Evolutionary conservation across 768 basidiomycete species (phyloP).

Genomic region (Termitomyces eurrhizus): DNA sequence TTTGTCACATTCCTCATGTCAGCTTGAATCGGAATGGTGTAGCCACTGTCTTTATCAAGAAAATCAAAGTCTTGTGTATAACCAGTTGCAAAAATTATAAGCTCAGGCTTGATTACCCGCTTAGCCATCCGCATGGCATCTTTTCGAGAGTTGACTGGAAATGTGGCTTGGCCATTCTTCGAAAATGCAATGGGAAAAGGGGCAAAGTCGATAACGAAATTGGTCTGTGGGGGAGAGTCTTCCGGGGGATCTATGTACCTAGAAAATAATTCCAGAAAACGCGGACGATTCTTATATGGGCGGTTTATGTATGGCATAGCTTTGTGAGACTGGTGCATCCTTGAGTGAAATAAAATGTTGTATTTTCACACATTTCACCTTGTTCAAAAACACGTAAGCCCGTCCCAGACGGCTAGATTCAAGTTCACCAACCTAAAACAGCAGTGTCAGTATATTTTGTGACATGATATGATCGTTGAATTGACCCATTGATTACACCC

Average conservation of each 20-base stretch:
- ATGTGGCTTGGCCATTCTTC: constrained; percentile 39
- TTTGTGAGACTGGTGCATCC: constrained; percentile 37
- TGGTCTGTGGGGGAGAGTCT: constrained; percentile 40
- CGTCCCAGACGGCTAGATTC: constrained; percentile 50
- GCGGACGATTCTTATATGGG: constrained; percentile 44
- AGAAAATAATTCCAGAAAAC: constrained; percentile 41
- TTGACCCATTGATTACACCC: constrained; percentile 63
- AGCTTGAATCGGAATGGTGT: constrained; percentile 37
- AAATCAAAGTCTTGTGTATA: constrained; percentile 43
- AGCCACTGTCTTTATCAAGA: constrained; percentile 32
- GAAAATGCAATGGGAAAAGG: constrained; percentile 50
- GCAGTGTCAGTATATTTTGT: constrained; percentile 9
- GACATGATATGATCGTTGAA: neutral
- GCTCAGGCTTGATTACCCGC: constrained; percentile 40
- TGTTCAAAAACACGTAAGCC: constrained; percentile 64
- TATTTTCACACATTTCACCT: constrained; percentile 26
- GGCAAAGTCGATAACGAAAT: constrained; percentile 47
- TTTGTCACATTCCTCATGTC: constrained; percentile 40
- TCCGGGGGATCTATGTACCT: constrained; percentile 57
- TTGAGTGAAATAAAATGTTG: neutral
- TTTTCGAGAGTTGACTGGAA: constrained; percentile 38
- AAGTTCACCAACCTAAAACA: constrained; percentile 46
- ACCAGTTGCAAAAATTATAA: constrained; percentile 47
- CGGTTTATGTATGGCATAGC: constrained; percentile 61
- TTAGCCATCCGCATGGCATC: constrained; percentile 37